Evolutionary conservation across 2,329 filamentous ascomycete species (phyloP), one percentile per base, ranked within the genome.

Genomic region (Penicillium glabrum): DNA sequence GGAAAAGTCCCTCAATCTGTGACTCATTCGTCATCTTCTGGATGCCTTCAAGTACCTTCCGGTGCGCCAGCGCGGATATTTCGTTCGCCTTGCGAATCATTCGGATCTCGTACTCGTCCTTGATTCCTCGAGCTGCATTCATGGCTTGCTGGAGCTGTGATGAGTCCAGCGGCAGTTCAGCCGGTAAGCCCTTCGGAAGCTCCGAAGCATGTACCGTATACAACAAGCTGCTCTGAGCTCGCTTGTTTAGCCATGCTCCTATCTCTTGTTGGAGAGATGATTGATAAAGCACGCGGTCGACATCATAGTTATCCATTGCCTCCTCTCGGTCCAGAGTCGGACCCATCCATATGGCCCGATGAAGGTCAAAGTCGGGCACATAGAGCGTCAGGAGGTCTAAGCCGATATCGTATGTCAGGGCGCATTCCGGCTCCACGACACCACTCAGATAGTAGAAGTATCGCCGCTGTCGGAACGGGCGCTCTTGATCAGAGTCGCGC

Each of bases 1-100:
- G 74, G 71, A 97, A 96, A 0, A 87, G 76, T 1, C 87, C 93
- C 72, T 96, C 89, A 31, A 97, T 85, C 72, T 97, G 89, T 33
- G 85, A 82, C 80, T 98, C 93, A 67, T 91, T 93, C 62, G 79
- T 80, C 24, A 88, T 89, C 26, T 79, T 77, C 62, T 81, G 83
- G 33, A 89, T 89, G 33, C 76, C 77, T 64, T 84, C 76, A 41
- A 90, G 75, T 3, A 89, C 83, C 19, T 81, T 82, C 37, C 79
- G 81, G 74, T 92, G 89, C 1, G 86, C 89, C 21, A 82, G 78
- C n/a, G 81, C 82, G 19, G 87, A 89, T 60, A 93, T 81, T 51
- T 82, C 77, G 73, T 91, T 92, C 53, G 89, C 89, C 69, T 87
- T 86, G 64, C 82, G 83, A 60, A 90, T 89, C 70, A 91, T 80